Base-by-base conservation (phyloP, 768 basidiomycete genomes). In the Lactarius indigo region DNA sequence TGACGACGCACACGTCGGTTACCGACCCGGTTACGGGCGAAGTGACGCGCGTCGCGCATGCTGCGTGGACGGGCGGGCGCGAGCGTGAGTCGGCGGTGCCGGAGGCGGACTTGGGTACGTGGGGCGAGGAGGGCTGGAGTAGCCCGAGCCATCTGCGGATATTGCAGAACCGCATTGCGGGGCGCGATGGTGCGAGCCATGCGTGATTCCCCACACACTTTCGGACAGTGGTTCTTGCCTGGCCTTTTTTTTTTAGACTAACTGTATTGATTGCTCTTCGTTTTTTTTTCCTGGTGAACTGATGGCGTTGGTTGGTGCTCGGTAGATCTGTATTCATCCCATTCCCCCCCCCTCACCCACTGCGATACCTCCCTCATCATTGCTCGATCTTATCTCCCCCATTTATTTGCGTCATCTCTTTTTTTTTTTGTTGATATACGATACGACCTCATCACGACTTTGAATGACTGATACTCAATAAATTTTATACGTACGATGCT, bases 21-120 rank as follows among this genome's bases (percentile, higher is more conserved):
- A 77, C 76, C 54, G 77, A 78, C 61, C 76, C 77, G 12, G 65
- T 75, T 2, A 76, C 76, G 8, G 77, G 77, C 20, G 73, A 72
- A 9, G 69, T 73, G 7, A 68, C 74, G 67, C 76, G 75, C 57
- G 66, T 76, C 57, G 71, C 75, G 12, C 57, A 63, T 61, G 62
- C 65, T 12, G 30, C 68, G 15, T 69, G 68, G 68, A 66, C 68
- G 23, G 70, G 62, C 23, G 70, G 70, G 15, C 61, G 62, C 7
- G 68, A 61, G 20, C 61, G 62, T 20, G 68, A 58, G 18, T 58
- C 31, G 31, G 13, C 7, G n/a, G 47, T 50, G 47, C 47, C 47
- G 0, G 58, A n/a, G 9, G 35, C 57, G 7, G 57, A 66, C 18
- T 54, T 63, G 18, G 57, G n/a, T 9, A 17, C 57, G 15, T 66